phyloP scores from a whole-genome alignment of 2,329 filamentous ascomycete genomes.

The Calonectria leucothoes region DNA sequence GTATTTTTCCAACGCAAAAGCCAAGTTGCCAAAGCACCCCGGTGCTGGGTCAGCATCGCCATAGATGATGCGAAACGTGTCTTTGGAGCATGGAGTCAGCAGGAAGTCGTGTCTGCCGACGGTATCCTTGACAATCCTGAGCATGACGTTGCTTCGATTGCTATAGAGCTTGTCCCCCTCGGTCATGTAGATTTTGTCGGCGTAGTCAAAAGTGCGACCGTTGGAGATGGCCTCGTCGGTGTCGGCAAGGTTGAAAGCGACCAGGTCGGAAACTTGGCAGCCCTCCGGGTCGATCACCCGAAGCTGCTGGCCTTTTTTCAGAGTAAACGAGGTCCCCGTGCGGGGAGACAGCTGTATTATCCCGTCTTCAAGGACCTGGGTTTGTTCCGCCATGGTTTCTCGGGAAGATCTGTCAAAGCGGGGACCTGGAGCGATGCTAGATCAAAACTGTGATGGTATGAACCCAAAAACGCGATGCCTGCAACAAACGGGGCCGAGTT shows the following conservation, averaged over 20 bases:
- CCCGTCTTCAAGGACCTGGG: background rate
- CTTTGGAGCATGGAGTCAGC: constrained; percentile 4
- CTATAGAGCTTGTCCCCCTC: background rate
- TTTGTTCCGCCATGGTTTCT: constrained; percentile 2
- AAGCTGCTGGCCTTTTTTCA: background rate
- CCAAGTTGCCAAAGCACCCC: constrained; percentile 10
- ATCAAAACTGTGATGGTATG: background rate
- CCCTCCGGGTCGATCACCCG: background rate
- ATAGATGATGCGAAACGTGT: constrained; percentile 15
- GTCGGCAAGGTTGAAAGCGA: background rate
- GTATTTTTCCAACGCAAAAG: background rate
- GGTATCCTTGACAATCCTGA: constrained; percentile 1
- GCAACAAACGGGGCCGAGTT: background rate
- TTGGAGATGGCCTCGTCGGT: constrained; percentile 1
- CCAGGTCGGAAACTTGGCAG: constrained; percentile 4
- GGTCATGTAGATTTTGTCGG: constrained; percentile 4
- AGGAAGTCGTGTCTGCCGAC: constrained; percentile 1
- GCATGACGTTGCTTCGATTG: constrained; percentile 11
- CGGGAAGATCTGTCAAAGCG: background rate
- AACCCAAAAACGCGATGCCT: background rate
- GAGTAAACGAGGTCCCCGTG: background rate
- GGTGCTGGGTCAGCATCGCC: constrained; percentile 1
- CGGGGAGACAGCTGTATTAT: background rate
- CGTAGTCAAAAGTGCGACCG: constrained; percentile 8
- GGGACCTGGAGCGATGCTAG: background rate